These are phyloP conservation scores for Backusella liffmaniae DNA, from an alignment of 192 early-diverging fungal species.

Conservation along the genomic window DNA sequence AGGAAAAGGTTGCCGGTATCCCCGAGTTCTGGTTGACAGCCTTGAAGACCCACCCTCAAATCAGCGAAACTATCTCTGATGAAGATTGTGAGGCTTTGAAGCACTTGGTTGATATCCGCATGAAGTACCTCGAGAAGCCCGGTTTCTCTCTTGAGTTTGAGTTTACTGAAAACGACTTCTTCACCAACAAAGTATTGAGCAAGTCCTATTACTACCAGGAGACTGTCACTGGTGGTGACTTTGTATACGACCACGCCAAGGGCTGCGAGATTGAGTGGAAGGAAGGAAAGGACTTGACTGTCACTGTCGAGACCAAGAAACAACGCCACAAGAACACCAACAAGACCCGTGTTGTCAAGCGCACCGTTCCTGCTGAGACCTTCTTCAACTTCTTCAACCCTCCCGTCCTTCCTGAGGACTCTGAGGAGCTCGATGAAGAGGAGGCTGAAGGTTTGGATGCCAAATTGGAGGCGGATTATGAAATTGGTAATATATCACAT, in stretches of 20 bases:
- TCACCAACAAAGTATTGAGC: slow-evolving; percentile 80
- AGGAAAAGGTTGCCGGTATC: slow-evolving; percentile 62
- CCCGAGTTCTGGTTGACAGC: slow-evolving; percentile 97
- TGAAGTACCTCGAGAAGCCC: slow-evolving; percentile 82
- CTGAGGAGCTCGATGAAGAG: slow-evolving; percentile 72
- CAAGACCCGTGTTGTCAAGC: slow-evolving; percentile 97
- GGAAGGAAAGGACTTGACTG: slow-evolving; percentile 92
- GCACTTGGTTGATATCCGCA: slow-evolving; percentile 85
- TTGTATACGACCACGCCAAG: slow-evolving; percentile 90
- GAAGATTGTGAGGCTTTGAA: slow-evolving; percentile 89
- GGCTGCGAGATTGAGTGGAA: slow-evolving; percentile 95
- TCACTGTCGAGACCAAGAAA: slow-evolving; percentile 95
- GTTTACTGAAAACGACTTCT: slow-evolving; percentile 88
- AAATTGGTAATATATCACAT: slow-evolving; percentile 60
- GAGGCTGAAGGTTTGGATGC: slow-evolving; percentile 79
- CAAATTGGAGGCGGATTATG: slow-evolving; percentile 91
- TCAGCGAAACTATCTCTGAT: slow-evolving; percentile 86
- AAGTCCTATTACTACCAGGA: slow-evolving; percentile 96
- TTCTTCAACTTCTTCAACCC: slow-evolving; percentile 98
- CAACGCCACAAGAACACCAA: slow-evolving; percentile 99
- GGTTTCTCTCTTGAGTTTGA: slow-evolving; percentile 95
- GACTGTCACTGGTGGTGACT: slow-evolving; percentile 74
- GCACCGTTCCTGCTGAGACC: slow-evolving; percentile 91
- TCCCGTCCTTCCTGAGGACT: slow-evolving; percentile 72
- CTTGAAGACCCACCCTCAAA: slow-evolving; percentile 80